Evolutionary conservation across 2,329 filamentous ascomycete species (phyloP), one percentile per base, ranked within the genome.

Genomic region (Phialophora expanda): DNA sequence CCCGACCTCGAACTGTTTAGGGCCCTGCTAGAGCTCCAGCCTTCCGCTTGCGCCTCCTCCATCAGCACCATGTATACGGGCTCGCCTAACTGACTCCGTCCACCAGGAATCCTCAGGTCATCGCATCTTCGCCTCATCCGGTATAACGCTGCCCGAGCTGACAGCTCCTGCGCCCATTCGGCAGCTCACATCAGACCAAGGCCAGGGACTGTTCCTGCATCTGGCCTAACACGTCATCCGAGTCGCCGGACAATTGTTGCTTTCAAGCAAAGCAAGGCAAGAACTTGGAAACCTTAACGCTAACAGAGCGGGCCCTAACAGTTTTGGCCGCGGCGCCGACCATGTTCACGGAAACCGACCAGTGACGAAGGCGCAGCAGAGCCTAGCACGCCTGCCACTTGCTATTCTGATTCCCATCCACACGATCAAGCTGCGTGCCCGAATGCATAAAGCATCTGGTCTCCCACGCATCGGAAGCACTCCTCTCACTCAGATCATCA

Each of bases 161-260:
- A 58, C 44, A n/a, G 30, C 44, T 26, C 44, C 41, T 44, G 7
- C 44, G 20, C 55, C 56, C 62, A 59, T 60, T 64, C 38, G 46
- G 32, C 38, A 14, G 44, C 64, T 62, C 53, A 62, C 54, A 22
- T 66, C 58, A 66, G 64, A 66, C 64, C 53, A 38, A 30, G 59
- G 51, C 44, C 46, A 54, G n/a, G 12, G 26, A 17, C 41, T 41
- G 58, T 62, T 58, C 64, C 58, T 62, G 64, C 53, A 66, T 66
- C 46, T 17, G 12, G 44, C 56, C 62, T 22, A 46, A 54, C 55
- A 54, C 38, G 60, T 54, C 51, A 44, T 26, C 34, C 60, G 11
- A 55, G 26, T 56, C 60, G 32, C 51, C 26, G 34, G 22, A 46
- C 4, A 26, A 12, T 46, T 7, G 38, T 44, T 44, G 28, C 11